Percentiles rank a stretch among this genome's conserved stretches.
Evolutionary conservation across 495 filamentous ascomycete species (phyloP).

Genomic region (Baudoinia panamericana): DNA sequence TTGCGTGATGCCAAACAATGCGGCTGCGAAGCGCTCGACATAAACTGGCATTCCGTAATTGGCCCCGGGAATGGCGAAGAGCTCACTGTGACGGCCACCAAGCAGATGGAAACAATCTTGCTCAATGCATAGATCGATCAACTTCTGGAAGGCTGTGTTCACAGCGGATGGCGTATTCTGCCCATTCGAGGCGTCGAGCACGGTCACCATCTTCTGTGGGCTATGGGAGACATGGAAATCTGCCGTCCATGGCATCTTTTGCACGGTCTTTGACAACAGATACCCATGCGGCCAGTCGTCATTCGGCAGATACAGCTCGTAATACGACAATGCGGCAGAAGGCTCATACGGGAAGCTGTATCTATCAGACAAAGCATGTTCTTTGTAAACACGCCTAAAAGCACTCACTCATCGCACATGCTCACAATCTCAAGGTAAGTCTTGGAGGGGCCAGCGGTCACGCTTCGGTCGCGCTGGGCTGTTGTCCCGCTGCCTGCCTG

Average conservation of each 20-base stretch:
- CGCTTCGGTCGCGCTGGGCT: too few species aligned
- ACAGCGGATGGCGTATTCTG: constrained; percentile 14
- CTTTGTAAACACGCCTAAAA: too few species aligned
- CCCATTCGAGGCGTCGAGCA: constrained; percentile 27
- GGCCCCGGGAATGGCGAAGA: constrained; percentile 35
- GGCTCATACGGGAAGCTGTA: constrained; percentile 9
- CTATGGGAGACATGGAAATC: constrained; percentile 29
- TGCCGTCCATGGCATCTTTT: constrained; percentile 35
- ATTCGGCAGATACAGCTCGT: constrained; percentile 15
- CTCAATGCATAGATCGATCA: constrained; percentile 29
- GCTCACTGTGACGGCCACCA: constrained; percentile 34
- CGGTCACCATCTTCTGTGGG: constrained; percentile 21
- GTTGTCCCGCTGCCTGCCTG: too few species aligned
- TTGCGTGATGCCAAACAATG: constrained; percentile 40
- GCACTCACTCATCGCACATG: constrained; percentile 5
- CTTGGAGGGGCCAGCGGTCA: too few species aligned
- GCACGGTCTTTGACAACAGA: constrained; percentile 31
- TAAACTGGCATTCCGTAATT: constrained; percentile 26
- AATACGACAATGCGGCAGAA: not conserved
- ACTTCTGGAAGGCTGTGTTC: constrained; percentile 26
- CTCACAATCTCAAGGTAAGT: too few species aligned
- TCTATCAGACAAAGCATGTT: too few species aligned
- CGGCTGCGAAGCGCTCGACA: constrained; percentile 36
- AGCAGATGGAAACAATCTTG: constrained; percentile 30
- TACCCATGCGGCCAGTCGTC: constrained; percentile 30